Base-by-base conservation (phyloP, 306 rosid species). In the Pyrus bretschneideri region DNA sequence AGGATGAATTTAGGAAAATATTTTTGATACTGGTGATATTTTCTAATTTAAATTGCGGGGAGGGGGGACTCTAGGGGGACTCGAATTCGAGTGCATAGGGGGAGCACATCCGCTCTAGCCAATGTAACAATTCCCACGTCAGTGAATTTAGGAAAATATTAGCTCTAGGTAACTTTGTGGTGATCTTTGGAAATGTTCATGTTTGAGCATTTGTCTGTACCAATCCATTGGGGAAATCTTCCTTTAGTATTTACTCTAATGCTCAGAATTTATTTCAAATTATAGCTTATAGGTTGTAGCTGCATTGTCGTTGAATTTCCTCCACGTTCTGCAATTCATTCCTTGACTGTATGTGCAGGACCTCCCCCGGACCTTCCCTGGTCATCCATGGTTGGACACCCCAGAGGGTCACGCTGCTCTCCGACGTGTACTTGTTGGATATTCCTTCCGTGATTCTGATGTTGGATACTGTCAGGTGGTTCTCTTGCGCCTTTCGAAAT, bases 381-480 rank as follows among this genome's bases (percentile, higher is more conserved):
- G 98, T 76, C 99, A 96, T 79, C 79, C 98, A 5, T 96, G 98
- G 98, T 82, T 96, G 89, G 99, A 96, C 89, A 96, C 97, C 82
- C 89, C 90, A 40, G 98, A 87, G 76, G 98, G 99, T 55, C 99
- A 96, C 61, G 92, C 97, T 75, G 83, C 98, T 79, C 97, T 96
- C 60, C 86, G 98, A 67, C 98, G 96, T 21, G 98, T 96, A 55
- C 99, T 96, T 83, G 98, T 92, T 75, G 96, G 82, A 23, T 96
- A 96, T 89, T 96, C 99, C n/a, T 96, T 96, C 86, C 97, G 99
- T 31, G 99, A 96, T 77, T 96, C 99, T 71, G 99, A 96, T 82
- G 99, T 96, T 78, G 99, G 99, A 62, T 96, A 96, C 80, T 96
- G 99, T 85, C 99, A 96, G 96, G 99, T 74, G 45, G 42, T 62